phyloP scores from a whole-genome alignment of 176 grass and related monocot genomes.

The Tillandsia fasciculata region DNA sequence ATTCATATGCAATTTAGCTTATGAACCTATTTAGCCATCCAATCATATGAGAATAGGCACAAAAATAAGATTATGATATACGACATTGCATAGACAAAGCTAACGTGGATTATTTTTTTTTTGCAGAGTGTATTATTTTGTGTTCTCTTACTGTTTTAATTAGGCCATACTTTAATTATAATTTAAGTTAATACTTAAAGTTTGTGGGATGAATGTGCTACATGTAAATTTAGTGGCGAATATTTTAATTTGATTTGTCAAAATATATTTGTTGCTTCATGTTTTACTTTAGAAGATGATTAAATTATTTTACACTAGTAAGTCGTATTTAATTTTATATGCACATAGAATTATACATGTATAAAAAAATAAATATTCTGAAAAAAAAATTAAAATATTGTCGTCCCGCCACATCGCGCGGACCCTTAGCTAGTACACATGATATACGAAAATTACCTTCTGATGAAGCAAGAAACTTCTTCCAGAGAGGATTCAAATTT shows the following conservation, averaged over 20 bases:
- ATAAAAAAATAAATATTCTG: not conserved
- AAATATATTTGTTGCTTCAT: too few relatives aligned
- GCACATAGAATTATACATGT: not conserved
- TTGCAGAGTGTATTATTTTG: too few relatives aligned
- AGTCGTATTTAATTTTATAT: too few relatives aligned
- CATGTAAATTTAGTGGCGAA: too few relatives aligned
- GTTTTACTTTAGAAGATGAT: too few relatives aligned
- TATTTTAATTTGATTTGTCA: too few relatives aligned
- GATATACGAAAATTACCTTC: slow-evolving; percentile 38
- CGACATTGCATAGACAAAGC: not conserved
- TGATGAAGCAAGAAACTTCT: slow-evolving; percentile 63
- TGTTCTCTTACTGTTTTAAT: too few relatives aligned
- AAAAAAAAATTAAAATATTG: not conserved
- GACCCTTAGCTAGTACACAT: not conserved
- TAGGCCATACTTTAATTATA: too few relatives aligned
- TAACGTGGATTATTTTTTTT: too few relatives aligned
- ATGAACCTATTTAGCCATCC: not conserved
- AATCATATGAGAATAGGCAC: not conserved
- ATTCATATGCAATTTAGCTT: not conserved
- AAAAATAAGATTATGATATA: not conserved
- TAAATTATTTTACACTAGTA: too few relatives aligned
- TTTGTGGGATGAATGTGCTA: too few relatives aligned
- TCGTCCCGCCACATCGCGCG: not conserved
- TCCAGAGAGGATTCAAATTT: slow-evolving; percentile 82
- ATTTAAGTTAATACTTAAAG: too few relatives aligned